phyloP scores from a whole-genome alignment of 768 basidiomycete species.

The Podaxis pistillaris region DNA sequence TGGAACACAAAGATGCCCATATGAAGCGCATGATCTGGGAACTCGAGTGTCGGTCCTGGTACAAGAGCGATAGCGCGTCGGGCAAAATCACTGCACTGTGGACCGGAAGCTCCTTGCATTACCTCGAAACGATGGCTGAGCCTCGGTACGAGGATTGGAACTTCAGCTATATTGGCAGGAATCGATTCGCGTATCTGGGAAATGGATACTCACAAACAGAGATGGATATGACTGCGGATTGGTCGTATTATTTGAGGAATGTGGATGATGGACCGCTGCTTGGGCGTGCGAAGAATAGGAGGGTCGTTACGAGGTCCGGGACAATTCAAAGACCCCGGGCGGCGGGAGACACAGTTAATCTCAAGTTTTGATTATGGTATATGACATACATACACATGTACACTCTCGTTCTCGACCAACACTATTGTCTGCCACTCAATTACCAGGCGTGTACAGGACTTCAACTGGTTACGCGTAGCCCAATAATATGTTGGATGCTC shows the following conservation, averaged over 20 bases:
- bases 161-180: constrained; percentile 25
- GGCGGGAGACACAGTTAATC: neutral
- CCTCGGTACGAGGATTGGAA: constrained; percentile 31
- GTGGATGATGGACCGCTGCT: constrained; percentile 20
- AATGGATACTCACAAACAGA: constrained; percentile 31
- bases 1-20: constrained; percentile 27
- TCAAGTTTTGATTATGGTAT: neutral
- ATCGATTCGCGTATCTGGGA: constrained; percentile 29
- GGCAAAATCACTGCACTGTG: constrained; percentile 30
- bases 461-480: too few relatives aligned
- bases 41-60: constrained; percentile 29
- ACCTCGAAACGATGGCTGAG: constrained; percentile 27
- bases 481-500: too few relatives aligned
- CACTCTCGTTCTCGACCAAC: neutral
- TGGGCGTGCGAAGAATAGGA: constrained; percentile 18
- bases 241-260: constrained; percentile 26
- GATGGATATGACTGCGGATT: constrained; percentile 25
- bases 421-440: neutral
- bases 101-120: constrained; percentile 32
- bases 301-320: constrained; percentile 5
- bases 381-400: neutral
- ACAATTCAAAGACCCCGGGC: neutral
- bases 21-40: constrained; percentile 30
- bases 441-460: neutral
- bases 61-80: constrained; percentile 22